Evolutionary conservation across 2,329 filamentous ascomycete species (phyloP), one percentile per base, ranked within the genome.

Genomic region (Fusarium floridanum): DNA sequence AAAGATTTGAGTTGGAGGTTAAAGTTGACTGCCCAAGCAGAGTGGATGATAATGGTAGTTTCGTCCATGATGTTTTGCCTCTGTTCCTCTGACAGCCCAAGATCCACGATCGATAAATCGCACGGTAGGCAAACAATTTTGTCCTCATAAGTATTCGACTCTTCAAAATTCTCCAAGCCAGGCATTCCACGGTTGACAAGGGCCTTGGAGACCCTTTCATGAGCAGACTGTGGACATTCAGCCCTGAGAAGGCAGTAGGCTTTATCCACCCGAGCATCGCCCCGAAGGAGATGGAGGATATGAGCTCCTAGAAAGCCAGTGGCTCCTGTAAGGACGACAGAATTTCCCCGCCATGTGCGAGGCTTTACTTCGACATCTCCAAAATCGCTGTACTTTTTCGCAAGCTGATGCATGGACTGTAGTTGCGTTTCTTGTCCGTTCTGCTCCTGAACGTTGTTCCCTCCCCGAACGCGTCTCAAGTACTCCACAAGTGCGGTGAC

Each of bases 301-400:
- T 92, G 90, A 0, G 89, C 85, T 2, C 92, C 92, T 0, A 93
- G 84, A 2, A 91, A 91, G 1, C 92, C 92, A 0, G 92, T 93
- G 0, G 88, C 87, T 2, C 92, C 92, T 0, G 91, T 93, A 5
- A 93, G 79, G 2, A 91, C 80, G 1, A 80, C 66, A 0, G 41
- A 64, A 1, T 60, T 66, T 2, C 57, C 71, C 0, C 3, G 32
- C 2, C 36, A 22, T 5, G 7, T 20, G 1, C 5, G 9, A 1
- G 64, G n/a, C 0, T 22, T 20, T 7, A 9, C 1, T 0, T 29
- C 56, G 2, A 43, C 6, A 1, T 34, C 11, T 3, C 11, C 8
- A 24, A 77, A 71, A 3, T 32, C 16, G 17, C 67, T 50, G 17
- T 78, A 78, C 41, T 61, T 76, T 1, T 64, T 5, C 1, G 2